A percentile compares a stretch with the other conserved stretches of the same genome.
phyloP scores from a whole-genome alignment of 1,284 basidiomycete genomes.

The Anthracocystis setariae region DNA sequence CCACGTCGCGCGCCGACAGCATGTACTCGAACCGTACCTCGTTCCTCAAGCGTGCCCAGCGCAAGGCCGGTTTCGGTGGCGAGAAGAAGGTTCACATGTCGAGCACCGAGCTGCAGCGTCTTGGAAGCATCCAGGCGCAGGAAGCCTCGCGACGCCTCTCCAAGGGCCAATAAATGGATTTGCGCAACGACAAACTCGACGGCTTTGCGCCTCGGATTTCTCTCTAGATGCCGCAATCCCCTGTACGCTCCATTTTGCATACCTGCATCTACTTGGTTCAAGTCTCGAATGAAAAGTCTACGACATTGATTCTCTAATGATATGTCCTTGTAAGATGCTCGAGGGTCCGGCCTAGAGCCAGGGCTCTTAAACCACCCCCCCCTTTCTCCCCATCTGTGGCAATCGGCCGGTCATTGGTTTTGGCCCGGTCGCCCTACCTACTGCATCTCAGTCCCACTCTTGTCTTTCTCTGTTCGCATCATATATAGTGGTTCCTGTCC shows the following conservation, averaged over 20 bases:
- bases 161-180: slow-evolving; percentile 68
- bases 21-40: slow-evolving; percentile 91
- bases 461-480: slow-evolving; percentile 28
- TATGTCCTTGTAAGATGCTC: neutral
- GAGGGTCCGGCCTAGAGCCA: slow-evolving; percentile 9
- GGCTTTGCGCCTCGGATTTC: neutral
- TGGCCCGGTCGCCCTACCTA: neutral
- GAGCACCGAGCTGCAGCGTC: slow-evolving; percentile 79
- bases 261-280: slow-evolving; percentile 9
- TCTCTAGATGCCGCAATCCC: neutral
- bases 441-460: slow-evolving; percentile 17
- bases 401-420: neutral
- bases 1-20: slow-evolving; percentile 89
- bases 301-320: neutral
- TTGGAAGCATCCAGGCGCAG: slow-evolving; percentile 84
- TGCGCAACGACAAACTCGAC: neutral
- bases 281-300: slow-evolving; percentile 8
- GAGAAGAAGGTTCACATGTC: slow-evolving; percentile 75
- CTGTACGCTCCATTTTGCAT: slow-evolving; percentile 6
- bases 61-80: slow-evolving; percentile 84
- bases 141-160: slow-evolving; percentile 80
- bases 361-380: slow-evolving; percentile 3
- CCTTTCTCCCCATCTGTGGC: neutral
- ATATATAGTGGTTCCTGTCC: slow-evolving; percentile 15
- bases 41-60: slow-evolving; percentile 84